Conservation (phyloP, 495 filamentous ascomycete genomes). For the Pyronema domesticum region DNA sequence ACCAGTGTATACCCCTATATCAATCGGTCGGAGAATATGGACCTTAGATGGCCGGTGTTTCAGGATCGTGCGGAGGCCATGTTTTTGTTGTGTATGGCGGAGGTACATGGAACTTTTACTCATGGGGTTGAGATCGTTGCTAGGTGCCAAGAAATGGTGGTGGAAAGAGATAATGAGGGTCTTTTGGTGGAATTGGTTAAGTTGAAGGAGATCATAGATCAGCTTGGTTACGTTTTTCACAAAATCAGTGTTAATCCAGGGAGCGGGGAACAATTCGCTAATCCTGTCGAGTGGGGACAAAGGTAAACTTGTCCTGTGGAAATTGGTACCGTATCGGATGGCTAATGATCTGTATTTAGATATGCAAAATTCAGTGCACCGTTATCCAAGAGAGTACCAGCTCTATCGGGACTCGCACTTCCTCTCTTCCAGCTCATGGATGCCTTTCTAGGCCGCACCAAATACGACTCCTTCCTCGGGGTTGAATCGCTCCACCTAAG, state of each 20-base stretch:
- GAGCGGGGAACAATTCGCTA: conserved; percentile 28
- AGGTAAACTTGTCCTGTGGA: not conserved
- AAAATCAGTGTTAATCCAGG: conserved; percentile 36
- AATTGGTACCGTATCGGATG: no score
- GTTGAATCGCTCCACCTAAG: conserved; percentile 32
- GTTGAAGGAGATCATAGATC: conserved; percentile 34
- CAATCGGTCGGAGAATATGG: conserved; percentile 34
- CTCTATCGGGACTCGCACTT: conserved; percentile 33
- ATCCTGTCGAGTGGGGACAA: conserved; percentile 24
- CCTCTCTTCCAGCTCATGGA: conserved; percentile 36
- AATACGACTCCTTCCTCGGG: conserved; percentile 34
- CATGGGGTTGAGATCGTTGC: conserved; percentile 24
- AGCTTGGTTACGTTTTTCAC: conserved; percentile 35
- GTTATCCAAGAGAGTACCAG: conserved; percentile 34
- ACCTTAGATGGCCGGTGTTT: conserved; percentile 36
- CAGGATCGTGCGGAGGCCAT: conserved; percentile 33
- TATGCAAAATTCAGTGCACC: conserved; percentile 35
- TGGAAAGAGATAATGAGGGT: conserved; percentile 32
- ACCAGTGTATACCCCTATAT: conserved; percentile 32
- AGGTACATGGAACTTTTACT: conserved; percentile 24
- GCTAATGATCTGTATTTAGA: not conserved
- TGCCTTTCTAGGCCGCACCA: conserved; percentile 33
- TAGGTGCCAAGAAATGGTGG: conserved; percentile 35
- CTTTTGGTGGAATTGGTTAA: conserved; percentile 32
- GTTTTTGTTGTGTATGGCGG: conserved; percentile 26